Evolutionary conservation across 345 rosid species (phyloP).

Genomic region (Stellera chamaejasme): DNA sequence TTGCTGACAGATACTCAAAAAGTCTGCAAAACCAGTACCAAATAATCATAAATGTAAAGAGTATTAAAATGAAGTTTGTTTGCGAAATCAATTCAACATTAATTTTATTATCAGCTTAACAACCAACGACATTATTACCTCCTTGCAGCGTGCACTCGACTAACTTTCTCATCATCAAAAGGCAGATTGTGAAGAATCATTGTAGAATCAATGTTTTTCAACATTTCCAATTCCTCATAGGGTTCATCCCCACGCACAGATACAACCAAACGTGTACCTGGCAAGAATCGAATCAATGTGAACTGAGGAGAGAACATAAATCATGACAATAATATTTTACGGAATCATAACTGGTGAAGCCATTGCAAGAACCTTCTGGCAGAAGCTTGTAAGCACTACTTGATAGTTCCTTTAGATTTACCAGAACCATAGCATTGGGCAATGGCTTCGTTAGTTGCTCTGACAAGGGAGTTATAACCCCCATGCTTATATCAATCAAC

Average conservation of each 20-base stretch:
- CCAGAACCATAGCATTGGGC: slow-evolving; percentile 89
- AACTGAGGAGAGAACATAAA: slow-evolving; percentile 5
- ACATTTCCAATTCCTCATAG: slow-evolving; percentile 64
- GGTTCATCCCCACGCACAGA: slow-evolving; percentile 81
- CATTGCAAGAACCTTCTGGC: slow-evolving; percentile 70
- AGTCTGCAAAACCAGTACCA: slow-evolving; percentile 37
- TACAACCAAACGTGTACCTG: slow-evolving; percentile 90
- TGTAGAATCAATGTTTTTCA: slow-evolving; percentile 57
- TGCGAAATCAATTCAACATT: too few relatives aligned
- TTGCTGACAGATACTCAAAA: slow-evolving; percentile 75
- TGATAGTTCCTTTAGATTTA: slow-evolving; percentile 80
- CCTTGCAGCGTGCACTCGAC: slow-evolving; percentile 95
- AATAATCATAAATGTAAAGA: slow-evolving; percentile 1
- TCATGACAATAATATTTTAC: background rate
- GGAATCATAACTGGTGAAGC: background rate
- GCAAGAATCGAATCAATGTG: slow-evolving; percentile 9
- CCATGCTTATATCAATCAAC: slow-evolving; percentile 90
- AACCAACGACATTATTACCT: slow-evolving; percentile 40
- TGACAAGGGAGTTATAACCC: slow-evolving; percentile 79
- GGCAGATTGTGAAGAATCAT: slow-evolving; percentile 87
- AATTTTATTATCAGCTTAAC: background rate
- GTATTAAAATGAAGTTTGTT: background rate
- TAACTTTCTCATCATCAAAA: slow-evolving; percentile 54
- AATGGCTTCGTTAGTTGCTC: slow-evolving; percentile 95
- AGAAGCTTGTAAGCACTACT: slow-evolving; percentile 91